Base-by-base conservation (phyloP, 2,329 filamentous ascomycete genomes). In the Colletotrichum simmondsii region DNA sequence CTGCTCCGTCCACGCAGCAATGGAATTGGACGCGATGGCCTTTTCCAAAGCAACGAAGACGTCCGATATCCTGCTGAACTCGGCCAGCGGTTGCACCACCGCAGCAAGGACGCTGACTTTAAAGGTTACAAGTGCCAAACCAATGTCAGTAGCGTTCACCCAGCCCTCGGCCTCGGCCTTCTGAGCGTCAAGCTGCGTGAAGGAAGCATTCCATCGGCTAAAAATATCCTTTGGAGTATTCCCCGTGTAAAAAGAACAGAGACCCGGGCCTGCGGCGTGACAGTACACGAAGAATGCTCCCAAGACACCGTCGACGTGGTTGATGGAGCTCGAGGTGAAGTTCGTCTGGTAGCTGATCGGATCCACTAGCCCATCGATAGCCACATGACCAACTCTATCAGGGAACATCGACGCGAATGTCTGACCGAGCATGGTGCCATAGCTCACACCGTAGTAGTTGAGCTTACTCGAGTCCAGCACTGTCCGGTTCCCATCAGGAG, bases 281-380 rank as follows among this genome's bases (percentile, higher is more conserved):
- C 86, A 88, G 62, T 82, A 83, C 4, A 80, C 81, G 77, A 85
- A 87, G 77, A 88, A 86, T 2, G 78, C 76, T 1, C 80, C 74
- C 75, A 87, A 79, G 28, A 79, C 81, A 46, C 83, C 84, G 68
- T 87, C 84, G 4, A 83, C 81, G 72, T 87, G 85, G 11, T 79
- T 65, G 5, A 88, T 76, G 70, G 82, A 85, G 63, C 82, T 79
- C 19, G 79, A 79, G 65, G 83, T 85, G 4, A 82, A 74, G 4
- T 77, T 78, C 22, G 78, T 65, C 63, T 77, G 76, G 70, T 83
- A 85, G 73, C 79, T 83, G 71, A 81, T 77, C 2, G 80, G 77
- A 67, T 85, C 83, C 2, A 85, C 83, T 4, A 87, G 84, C 5
- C 85, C 86, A 74, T 88, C 87, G 1, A 88, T 76, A 7, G 83